A percentile compares a stretch with the other conserved stretches of the same genome.
Evolutionary conservation across 2,329 filamentous ascomycete genomes (phyloP).

Genomic region (Paecilomyces sp.): DNA sequence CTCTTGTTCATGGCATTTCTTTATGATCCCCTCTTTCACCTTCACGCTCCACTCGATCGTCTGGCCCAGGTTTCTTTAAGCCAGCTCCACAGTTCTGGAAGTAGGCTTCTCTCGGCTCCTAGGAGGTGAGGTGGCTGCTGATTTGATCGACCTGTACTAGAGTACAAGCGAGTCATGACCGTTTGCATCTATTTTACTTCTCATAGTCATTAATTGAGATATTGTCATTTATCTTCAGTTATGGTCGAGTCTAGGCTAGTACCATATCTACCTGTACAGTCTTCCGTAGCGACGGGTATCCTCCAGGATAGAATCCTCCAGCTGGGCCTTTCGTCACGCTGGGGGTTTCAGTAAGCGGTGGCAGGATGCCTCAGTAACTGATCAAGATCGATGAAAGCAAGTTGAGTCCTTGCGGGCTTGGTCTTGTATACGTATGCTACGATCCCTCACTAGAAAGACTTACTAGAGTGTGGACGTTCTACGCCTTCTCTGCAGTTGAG

Average conservation of each 20-base stretch:
- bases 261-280: background rate
- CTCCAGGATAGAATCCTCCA: too few relatives aligned
- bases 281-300: background rate
- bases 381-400: too few relatives aligned
- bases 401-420: too few relatives aligned
- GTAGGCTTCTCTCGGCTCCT: background rate
- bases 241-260: background rate
- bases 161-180: background rate
- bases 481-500: too few relatives aligned
- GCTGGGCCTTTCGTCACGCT: too few relatives aligned
- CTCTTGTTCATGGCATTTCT: background rate
- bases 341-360: too few relatives aligned
- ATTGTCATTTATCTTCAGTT: background rate
- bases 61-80: background rate
- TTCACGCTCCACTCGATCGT: background rate
- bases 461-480: too few relatives aligned
- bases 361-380: too few relatives aligned
- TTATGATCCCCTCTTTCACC: background rate
- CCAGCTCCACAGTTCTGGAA: background rate
- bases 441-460: too few relatives aligned
- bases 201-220: background rate
- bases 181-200: background rate
- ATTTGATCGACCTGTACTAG: background rate
- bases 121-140: background rate
- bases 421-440: too few relatives aligned